These are phyloP conservation scores for Leccinum sublutescens DNA, from an alignment of 768 basidiomycete genomes.

Conservation along the genomic window DNA sequence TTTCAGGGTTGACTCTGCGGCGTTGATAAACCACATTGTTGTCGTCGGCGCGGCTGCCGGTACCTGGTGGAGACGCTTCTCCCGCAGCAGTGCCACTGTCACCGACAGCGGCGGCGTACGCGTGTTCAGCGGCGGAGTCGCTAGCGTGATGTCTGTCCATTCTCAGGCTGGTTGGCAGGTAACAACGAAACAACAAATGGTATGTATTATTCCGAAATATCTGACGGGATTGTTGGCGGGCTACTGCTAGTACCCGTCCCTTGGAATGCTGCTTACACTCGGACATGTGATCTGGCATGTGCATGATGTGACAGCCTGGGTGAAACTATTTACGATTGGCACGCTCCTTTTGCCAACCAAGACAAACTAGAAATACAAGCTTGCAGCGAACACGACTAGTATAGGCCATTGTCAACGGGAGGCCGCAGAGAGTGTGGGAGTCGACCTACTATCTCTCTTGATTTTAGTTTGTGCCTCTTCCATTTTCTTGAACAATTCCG, in stretches of 20 bases:
- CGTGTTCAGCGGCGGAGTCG: conserved; percentile 2
- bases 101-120: not conserved
- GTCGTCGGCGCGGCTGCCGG: conserved; percentile 9
- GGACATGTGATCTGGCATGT: conserved; percentile 10
- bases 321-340: not conserved
- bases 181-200: conserved; percentile 2
- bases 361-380: conserved; percentile 69
- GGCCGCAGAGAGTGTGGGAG: not conserved
- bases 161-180: not conserved
- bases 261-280: conserved; percentile 22
- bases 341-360: not conserved
- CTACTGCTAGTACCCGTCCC: not conserved
- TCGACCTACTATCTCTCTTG: conserved; percentile 87
- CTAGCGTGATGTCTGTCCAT: conserved; percentile 10
- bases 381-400: conserved; percentile 82
- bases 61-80: conserved; percentile 13
- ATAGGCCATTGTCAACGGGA: conserved; percentile 7
- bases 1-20: conserved; percentile 63
- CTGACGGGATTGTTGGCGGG: conserved; percentile 9
- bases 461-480: conserved; percentile 92
- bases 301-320: not conserved
- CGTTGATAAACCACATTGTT: conserved; percentile 29
- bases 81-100: not conserved
- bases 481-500: conserved; percentile 96
- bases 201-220: not conserved